Conservation (phyloP, 805 yeast genomes). For the Ogataea degrootiae region DNA sequence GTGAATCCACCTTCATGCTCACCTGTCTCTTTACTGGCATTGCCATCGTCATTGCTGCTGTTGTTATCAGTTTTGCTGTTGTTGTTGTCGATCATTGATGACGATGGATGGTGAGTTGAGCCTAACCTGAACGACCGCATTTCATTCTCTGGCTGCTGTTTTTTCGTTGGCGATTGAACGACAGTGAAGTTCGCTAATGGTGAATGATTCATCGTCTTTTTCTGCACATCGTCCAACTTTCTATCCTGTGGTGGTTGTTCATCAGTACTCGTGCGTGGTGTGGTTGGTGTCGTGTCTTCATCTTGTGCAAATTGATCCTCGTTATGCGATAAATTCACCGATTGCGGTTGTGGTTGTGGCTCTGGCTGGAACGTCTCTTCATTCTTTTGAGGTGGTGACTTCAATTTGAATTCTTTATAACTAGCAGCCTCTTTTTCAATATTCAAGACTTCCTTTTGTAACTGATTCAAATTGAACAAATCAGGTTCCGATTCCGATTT, state of each 20-base stretch:
- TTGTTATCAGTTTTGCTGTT: not conserved
- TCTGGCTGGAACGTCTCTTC: not conserved
- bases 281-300: not conserved
- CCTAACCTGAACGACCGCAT: constrained; percentile 9
- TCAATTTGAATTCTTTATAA: constrained; percentile 18
- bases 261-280: not conserved
- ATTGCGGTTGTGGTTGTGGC: constrained; percentile 1
- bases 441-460: constrained; percentile 39
- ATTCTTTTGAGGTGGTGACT: constrained; percentile 2
- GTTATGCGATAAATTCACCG: not conserved
- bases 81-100: not conserved
- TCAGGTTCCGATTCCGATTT: constrained; percentile 6
- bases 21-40: not conserved
- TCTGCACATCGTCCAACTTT: not conserved
- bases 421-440: constrained; percentile 35
- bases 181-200: constrained; percentile 17
- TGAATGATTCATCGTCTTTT: constrained; percentile 8
- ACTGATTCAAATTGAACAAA: constrained; percentile 42
- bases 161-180: constrained; percentile 5
- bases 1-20: not conserved
- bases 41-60: not conserved
- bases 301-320: constrained; percentile 3
- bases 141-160: not conserved
- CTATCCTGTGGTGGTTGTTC: not conserved
- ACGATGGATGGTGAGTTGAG: not conserved